These are phyloP conservation scores for Andrographis paniculata DNA, from an alignment of 305 asterid species.

Conservation along the genomic window DNA sequence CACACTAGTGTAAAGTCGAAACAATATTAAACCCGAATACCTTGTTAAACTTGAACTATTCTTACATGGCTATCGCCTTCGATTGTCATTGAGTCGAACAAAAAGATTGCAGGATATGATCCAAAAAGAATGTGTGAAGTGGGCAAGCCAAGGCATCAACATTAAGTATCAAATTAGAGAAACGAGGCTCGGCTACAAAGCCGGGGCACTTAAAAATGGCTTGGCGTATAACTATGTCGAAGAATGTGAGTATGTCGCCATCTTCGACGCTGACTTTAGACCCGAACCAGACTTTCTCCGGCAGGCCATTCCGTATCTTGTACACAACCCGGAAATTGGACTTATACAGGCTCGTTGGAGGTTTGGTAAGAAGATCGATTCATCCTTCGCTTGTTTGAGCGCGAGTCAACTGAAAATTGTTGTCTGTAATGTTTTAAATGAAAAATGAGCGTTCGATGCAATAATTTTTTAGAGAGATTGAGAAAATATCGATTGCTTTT, in stretches of 20 bases:
- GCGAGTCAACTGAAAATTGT: no score
- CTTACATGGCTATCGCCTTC: not conserved
- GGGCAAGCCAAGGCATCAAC: slow-evolving; percentile 56
- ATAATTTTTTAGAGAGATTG: no score
- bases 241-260: slow-evolving; percentile 62
- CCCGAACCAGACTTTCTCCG: slow-evolving; percentile 54
- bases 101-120: slow-evolving; percentile 47
- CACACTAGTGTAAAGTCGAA: no score
- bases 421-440: no score
- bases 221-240: slow-evolving; percentile 59
- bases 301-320: slow-evolving; percentile 46
- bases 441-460: no score
- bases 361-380: slow-evolving; percentile 40
- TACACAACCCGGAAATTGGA: slow-evolving; percentile 48
- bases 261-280: slow-evolving; percentile 64
- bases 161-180: slow-evolving; percentile 51
- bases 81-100: slow-evolving; percentile 14
- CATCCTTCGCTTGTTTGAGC: no score
- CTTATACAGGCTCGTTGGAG: slow-evolving; percentile 78
- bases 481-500: no score
- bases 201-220: slow-evolving; percentile 63
- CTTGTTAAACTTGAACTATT: not conserved
- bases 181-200: slow-evolving; percentile 60
- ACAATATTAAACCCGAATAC: not conserved
- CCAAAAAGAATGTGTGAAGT: slow-evolving; percentile 44